Evolutionary conservation across 371 early-diverging fungal genomes (phyloP).

Genomic region (Actinomortierella ambigua): DNA sequence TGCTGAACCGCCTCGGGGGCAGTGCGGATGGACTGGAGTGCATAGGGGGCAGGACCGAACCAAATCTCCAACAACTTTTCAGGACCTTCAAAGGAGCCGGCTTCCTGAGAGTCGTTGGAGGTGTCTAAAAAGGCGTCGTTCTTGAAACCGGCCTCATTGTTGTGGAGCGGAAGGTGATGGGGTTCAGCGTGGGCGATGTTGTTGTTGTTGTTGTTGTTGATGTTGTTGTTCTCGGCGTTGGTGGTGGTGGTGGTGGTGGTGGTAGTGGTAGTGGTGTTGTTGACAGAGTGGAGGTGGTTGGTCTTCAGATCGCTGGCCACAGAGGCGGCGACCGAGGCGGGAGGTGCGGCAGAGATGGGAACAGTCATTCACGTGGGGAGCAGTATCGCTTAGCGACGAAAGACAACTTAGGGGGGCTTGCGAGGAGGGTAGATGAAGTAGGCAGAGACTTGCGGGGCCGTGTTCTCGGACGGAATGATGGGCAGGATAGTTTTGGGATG

Average conservation of each 20-base stretch:
- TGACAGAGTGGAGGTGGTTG: conserved; percentile 24
- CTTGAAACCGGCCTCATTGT: conserved; percentile 40
- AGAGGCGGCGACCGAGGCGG: conserved; percentile 35
- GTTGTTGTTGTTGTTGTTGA: conserved; percentile 1
- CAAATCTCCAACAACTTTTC: conserved; percentile 97
- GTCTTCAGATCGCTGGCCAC: conserved; percentile 36
- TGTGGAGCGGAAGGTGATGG: conserved; percentile 27
- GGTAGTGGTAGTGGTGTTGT: conserved; percentile 9
- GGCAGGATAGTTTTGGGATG: conserved; percentile 47
- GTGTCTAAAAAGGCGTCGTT: conserved; percentile 44
- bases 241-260: conserved; percentile 13
- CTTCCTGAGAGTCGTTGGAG: conserved; percentile 40
- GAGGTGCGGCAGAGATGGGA: conserved; percentile 40
- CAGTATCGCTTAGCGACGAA: conserved; percentile 27
- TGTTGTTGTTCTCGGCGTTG: conserved; percentile 6
- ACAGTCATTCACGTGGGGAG: conserved; percentile 49
- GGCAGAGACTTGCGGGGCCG: conserved; percentile 40
- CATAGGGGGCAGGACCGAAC: conserved; percentile 69
- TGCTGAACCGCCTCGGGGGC: conserved; percentile 16
- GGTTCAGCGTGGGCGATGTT: conserved; percentile 7
- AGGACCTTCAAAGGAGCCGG: conserved; percentile 83
- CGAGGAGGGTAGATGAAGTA: conserved; percentile 47
- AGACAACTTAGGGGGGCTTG: conserved; percentile 47
- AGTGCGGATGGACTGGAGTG: conserved; percentile 49
- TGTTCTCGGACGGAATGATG: conserved; percentile 47